These are phyloP conservation scores for Cyberlindnera sargentensis DNA, from an alignment of 805 yeast genomes.

Conservation along the genomic window DNA sequence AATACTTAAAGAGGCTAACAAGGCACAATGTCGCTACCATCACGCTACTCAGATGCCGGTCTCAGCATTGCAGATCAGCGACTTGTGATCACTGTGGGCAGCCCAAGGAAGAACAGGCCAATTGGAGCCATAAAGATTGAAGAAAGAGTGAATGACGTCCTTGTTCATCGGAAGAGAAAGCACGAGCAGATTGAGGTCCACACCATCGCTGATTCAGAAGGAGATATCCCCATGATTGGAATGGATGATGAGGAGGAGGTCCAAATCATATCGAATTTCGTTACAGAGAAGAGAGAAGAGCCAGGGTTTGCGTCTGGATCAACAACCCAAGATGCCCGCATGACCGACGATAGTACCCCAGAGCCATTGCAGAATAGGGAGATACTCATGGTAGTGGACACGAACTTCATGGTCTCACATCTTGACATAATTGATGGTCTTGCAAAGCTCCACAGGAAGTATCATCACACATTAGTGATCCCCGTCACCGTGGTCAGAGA, in stretches of 20 bases:
- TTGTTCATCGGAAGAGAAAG: not conserved
- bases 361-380: slow-evolving; percentile 6
- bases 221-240: slow-evolving; percentile 43
- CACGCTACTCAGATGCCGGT: slow-evolving; percentile 19
- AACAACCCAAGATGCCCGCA: not conserved
- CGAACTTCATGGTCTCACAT: slow-evolving; percentile 75
- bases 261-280: slow-evolving; percentile 35
- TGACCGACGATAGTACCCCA: slow-evolving; percentile 7
- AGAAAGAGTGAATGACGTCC: slow-evolving; percentile 17
- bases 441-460: slow-evolving; percentile 30
- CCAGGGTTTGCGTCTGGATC: not conserved
- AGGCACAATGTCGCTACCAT: slow-evolving; percentile 11
- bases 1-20: too few species aligned
- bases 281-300: slow-evolving; percentile 21
- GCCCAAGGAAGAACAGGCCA: slow-evolving; percentile 13
- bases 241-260: slow-evolving; percentile 41
- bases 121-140: slow-evolving; percentile 22
- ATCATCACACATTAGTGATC: slow-evolving; percentile 47
- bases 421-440: slow-evolving; percentile 50
- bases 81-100: slow-evolving; percentile 13
- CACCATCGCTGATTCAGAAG: slow-evolving; percentile 15
- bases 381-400: slow-evolving; percentile 62
- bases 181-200: not conserved
- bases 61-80: slow-evolving; percentile 13
- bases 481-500: slow-evolving; percentile 71